Percentiles rank a stretch among this genome's conserved stretches.
phyloP scores from a whole-genome alignment of 306 rosid species.

The Sindora glabra region DNA sequence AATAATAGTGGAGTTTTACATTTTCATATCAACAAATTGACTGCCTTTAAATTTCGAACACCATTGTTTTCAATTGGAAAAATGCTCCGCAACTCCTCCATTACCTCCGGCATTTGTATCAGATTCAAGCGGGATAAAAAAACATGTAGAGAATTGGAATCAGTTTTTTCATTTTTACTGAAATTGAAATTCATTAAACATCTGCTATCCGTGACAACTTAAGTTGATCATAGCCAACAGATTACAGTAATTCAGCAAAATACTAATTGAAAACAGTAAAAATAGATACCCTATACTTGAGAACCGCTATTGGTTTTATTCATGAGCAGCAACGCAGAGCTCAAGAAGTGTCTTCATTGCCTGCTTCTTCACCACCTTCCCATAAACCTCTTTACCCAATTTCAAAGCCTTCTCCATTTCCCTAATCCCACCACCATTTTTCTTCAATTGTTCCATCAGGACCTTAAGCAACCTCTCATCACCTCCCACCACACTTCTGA shows the following conservation, averaged over 20 bases:
- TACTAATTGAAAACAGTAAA: background rate
- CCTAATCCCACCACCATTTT: conserved; percentile 25
- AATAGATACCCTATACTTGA: background rate
- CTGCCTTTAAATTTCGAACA: too few species aligned
- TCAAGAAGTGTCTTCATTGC: conserved; percentile 52
- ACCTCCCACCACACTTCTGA: conserved; percentile 59
- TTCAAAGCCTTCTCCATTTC: conserved; percentile 52
- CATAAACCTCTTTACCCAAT: conserved; percentile 63
- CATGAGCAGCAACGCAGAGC: conserved; percentile 22
- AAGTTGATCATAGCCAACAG: conserved; percentile 7
- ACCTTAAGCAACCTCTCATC: conserved; percentile 66
- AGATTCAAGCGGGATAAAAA: too few species aligned
- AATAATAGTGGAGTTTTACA: too few species aligned
- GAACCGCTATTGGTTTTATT: conserved; percentile 3
- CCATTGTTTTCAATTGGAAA: too few species aligned
- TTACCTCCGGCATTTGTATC: too few species aligned
- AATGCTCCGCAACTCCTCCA: too few species aligned
- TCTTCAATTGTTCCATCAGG: conserved; percentile 41
- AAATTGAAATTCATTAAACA: conserved; percentile 5
- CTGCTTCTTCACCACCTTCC: conserved; percentile 61
- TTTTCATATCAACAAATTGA: too few species aligned
- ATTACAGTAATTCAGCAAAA: background rate
- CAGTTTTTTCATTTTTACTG: background rate
- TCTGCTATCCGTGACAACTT: conserved; percentile 2
- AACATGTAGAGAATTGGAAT: too few species aligned